Conservation (phyloP, 345 rosid species). For the Eucalyptus victrix region DNA sequence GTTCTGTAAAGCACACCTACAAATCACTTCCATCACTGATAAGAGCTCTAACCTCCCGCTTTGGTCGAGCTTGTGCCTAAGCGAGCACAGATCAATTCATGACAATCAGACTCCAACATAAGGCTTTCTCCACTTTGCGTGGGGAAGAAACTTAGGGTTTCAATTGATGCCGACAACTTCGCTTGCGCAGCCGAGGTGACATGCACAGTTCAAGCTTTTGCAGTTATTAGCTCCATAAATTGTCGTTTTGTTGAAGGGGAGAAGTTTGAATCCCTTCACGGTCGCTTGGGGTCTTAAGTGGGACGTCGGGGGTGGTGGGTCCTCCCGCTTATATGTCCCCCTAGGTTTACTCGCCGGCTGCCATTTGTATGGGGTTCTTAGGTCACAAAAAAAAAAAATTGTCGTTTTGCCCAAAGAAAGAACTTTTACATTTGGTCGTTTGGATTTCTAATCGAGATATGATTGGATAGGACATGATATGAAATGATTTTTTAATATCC, state of each 20-base stretch:
- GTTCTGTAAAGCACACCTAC: neutral
- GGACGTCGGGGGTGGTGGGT: no score
- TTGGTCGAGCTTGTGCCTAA: neutral
- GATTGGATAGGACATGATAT: no score
- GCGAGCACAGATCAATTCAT: neutral
- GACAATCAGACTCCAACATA: neutral
- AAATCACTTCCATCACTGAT: neutral
- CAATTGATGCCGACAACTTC: no score
- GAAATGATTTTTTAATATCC: no score
- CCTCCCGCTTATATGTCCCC: no score
- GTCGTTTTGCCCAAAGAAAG: no score
- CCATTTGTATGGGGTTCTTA: no score
- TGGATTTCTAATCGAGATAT: fast-evolving
- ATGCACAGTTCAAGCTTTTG: neutral
- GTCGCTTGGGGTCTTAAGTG: no score
- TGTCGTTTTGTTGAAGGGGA: neutral
- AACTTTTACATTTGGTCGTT: no score
- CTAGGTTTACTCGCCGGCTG: no score
- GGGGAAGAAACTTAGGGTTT: neutral
- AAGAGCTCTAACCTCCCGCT: neutral
- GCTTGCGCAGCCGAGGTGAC: fast-evolving
- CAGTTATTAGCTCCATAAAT: neutral
- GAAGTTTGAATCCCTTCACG: fast-evolving
- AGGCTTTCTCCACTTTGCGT: neutral
- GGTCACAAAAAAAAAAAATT: no score